Percentiles rank a stretch among this genome's conserved stretches.
These are phyloP conservation scores for Naganishia sp. DNA, from an alignment of 1,284 basidiomycete species.

Conservation along the genomic window DNA sequence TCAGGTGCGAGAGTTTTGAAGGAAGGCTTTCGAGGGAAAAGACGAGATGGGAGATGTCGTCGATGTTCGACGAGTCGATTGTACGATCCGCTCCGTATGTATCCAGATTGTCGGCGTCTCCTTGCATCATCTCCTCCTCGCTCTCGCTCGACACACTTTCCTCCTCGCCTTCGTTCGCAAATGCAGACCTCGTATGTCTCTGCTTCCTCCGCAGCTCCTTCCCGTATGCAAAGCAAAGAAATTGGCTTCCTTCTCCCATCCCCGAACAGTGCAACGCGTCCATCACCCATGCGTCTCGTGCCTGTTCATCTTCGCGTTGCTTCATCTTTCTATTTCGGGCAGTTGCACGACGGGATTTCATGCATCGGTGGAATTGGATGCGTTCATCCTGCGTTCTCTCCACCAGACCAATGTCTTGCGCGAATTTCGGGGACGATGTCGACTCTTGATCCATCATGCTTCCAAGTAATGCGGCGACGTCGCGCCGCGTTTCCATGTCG, in stretches of 20 bases:
- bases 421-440: slow-evolving; percentile 24
- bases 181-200: slow-evolving; percentile 30
- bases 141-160: slow-evolving; percentile 40
- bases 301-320: slow-evolving; percentile 61
- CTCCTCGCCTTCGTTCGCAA: slow-evolving; percentile 33
- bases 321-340: slow-evolving; percentile 43
- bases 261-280: slow-evolving; percentile 46
- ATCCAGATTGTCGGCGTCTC: slow-evolving; percentile 57
- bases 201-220: slow-evolving; percentile 34
- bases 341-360: neutral
- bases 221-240: slow-evolving; percentile 37
- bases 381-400: neutral
- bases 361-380: neutral
- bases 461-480: slow-evolving; percentile 69
- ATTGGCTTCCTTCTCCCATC: slow-evolving; percentile 32
- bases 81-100: slow-evolving; percentile 48
- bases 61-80: slow-evolving; percentile 39
- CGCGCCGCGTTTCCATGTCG: slow-evolving; percentile 68
- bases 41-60: slow-evolving; percentile 83
- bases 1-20: slow-evolving; percentile 74
- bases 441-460: slow-evolving; percentile 34
- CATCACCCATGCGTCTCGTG: slow-evolving; percentile 61
- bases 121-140: slow-evolving; percentile 37
- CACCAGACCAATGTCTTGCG: neutral
- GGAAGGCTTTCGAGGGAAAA: slow-evolving; percentile 78